Percentiles rank a stretch among this genome's conserved stretches.
Evolutionary conservation across 139 green algal species (phyloP).

Genomic region (Chlorella vulgaris): DNA sequence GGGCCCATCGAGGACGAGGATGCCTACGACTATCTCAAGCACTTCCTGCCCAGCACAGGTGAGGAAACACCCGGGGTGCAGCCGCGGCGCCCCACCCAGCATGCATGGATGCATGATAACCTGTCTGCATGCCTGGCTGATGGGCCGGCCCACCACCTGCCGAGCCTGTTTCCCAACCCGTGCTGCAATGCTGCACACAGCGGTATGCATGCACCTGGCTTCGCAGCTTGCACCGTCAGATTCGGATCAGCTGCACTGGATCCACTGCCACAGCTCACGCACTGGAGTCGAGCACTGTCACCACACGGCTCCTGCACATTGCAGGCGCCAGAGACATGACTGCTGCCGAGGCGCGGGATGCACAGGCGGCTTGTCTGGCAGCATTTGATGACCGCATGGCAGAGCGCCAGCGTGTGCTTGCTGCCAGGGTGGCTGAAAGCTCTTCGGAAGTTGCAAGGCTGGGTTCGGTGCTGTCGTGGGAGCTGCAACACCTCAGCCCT

Average conservation of each 20-base stretch:
- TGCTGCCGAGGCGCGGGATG: constrained; percentile 58
- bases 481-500: constrained; percentile 13
- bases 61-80: neutral
- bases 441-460: constrained; percentile 6
- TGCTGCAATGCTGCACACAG: no score
- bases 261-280: no score
- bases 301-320: neutral
- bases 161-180: no score
- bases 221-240: no score
- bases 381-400: constrained; percentile 27
- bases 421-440: constrained; percentile 8
- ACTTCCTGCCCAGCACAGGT: constrained; percentile 77
- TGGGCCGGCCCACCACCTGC: neutral
- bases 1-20: constrained; percentile 39
- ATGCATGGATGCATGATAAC: no score
- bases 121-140: no score
- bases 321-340: constrained; percentile 59
- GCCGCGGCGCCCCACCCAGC: neutral
- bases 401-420: neutral
- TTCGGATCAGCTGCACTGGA: no score
- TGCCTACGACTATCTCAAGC: constrained; percentile 59
- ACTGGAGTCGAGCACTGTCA: no score
- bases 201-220: no score
- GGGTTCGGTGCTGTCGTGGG: neutral
- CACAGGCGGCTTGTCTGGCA: neutral